phyloP scores from a whole-genome alignment of 495 filamentous ascomycete species.

The Hypoxylon fuscum region DNA sequence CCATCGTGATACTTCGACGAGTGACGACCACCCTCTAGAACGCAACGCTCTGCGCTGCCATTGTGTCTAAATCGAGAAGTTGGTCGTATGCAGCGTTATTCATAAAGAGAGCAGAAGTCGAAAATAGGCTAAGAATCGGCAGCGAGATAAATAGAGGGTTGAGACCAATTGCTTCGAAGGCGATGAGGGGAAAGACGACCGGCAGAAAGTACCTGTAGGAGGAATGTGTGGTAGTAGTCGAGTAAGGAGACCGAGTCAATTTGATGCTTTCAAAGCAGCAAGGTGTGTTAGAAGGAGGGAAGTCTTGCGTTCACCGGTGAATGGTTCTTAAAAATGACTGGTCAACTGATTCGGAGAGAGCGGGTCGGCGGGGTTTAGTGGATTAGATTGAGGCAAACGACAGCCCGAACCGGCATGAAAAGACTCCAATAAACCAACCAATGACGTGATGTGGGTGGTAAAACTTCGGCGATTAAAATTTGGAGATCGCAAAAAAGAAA shows the following conservation, averaged over 20 bases:
- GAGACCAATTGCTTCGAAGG: slow-evolving; percentile 11
- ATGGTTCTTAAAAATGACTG: neutral
- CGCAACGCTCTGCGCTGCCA: slow-evolving; percentile 55
- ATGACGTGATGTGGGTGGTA: slow-evolving; percentile 1
- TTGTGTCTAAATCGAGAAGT: slow-evolving; percentile 40
- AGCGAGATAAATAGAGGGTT: slow-evolving; percentile 3
- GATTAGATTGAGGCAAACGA: no score
- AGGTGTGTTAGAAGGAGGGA: neutral
- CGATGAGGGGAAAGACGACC: slow-evolving; percentile 22
- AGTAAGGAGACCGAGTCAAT: slow-evolving; percentile 16
- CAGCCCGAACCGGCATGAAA: no score
- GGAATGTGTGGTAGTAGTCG: slow-evolving; percentile 6
- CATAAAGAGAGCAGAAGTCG: slow-evolving; percentile 19
- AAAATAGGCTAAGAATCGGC: slow-evolving; percentile 38
- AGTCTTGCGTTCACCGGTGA: neutral
- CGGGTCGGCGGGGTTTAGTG: neutral
- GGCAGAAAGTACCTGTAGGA: slow-evolving; percentile 26
- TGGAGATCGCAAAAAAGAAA: slow-evolving; percentile 4
- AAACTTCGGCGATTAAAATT: slow-evolving; percentile 33
- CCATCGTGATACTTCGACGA: slow-evolving; percentile 57
- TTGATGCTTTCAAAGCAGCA: slow-evolving; percentile 18
- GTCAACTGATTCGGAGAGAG: slow-evolving; percentile 25
- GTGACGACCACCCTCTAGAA: slow-evolving; percentile 61
- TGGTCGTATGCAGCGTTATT: slow-evolving; percentile 26
- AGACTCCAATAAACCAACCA: no score